Evolutionary conservation across 2,329 filamentous ascomycete species (phyloP).

Genomic region (Capronia coronata): DNA sequence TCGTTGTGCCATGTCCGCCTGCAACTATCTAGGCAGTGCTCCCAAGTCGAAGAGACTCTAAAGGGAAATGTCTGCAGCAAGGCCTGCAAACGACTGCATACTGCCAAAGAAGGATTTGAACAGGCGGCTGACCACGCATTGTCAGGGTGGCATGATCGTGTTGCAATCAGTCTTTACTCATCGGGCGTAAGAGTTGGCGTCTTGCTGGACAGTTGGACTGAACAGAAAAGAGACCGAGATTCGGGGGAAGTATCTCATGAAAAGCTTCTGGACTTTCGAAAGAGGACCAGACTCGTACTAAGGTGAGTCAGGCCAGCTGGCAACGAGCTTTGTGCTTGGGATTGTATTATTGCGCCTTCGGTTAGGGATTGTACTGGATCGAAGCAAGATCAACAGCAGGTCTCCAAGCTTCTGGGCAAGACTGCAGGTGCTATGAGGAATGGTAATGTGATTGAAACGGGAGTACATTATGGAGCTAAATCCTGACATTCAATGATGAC

Average conservation of each 20-base stretch:
- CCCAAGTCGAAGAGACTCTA: background rate
- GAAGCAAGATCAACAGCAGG: background rate
- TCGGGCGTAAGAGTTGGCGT: constrained; percentile 1
- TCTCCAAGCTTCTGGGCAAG: background rate
- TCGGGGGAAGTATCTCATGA: background rate
- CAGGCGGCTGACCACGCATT: background rate
- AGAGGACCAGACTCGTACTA: constrained; percentile 1
- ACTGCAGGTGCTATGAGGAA: background rate
- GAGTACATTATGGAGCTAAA: background rate
- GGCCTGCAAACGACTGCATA: background rate
- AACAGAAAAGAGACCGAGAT: background rate
- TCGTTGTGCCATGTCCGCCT: background rate
- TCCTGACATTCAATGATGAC: too few relatives aligned
- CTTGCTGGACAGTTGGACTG: background rate
- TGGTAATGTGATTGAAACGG: constrained; percentile 2
- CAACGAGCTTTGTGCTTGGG: constrained; percentile 3
- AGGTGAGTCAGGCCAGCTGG: background rate
- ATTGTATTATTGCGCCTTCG: constrained; percentile 1
- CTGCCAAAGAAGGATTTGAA: background rate
- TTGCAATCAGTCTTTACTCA: background rate
- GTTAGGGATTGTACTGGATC: background rate
- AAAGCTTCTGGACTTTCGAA: constrained; percentile 2
- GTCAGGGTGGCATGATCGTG: background rate
- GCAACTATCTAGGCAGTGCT: background rate
- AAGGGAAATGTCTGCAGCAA: background rate